Evolutionary conservation across 345 rosid genomes (phyloP).

Genomic region (Arabidopsis suecica): DNA sequence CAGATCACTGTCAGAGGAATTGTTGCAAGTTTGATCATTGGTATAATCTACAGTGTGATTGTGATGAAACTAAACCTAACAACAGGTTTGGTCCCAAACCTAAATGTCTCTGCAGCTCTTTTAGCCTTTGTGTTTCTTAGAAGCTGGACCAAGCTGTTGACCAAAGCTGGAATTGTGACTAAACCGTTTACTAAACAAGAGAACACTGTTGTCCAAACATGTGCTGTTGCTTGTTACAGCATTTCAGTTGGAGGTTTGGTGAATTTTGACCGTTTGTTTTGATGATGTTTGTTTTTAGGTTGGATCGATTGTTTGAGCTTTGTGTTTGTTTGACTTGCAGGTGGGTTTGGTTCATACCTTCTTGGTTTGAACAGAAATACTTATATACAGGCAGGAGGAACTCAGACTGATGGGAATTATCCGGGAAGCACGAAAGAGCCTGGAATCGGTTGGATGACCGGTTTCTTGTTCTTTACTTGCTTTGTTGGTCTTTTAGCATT

Average conservation of each 20-base stretch:
- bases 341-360: slow-evolving; percentile 95
- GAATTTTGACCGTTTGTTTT: background rate
- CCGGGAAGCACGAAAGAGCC: slow-evolving; percentile 80
- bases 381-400: slow-evolving; percentile 79
- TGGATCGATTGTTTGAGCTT: background rate
- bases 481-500: slow-evolving; percentile 88
- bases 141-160: slow-evolving; percentile 82
- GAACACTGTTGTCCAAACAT: slow-evolving; percentile 89
- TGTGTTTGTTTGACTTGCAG: slow-evolving; percentile 47
- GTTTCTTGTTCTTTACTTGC: slow-evolving; percentile 72
- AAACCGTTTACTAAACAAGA: slow-evolving; percentile 87
- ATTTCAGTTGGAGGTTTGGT: slow-evolving; percentile 78
- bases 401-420: slow-evolving; percentile 65
- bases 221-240: slow-evolving; percentile 94
- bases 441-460: slow-evolving; percentile 86
- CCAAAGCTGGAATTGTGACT: slow-evolving; percentile 65
- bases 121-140: slow-evolving; percentile 73
- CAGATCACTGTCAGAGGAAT: slow-evolving; percentile 84
- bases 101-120: slow-evolving; percentile 95
- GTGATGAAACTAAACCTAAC: slow-evolving; percentile 91
- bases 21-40: slow-evolving; percentile 70
- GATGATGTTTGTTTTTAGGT: background rate
- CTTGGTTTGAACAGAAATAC: slow-evolving; percentile 75
- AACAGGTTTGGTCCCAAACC: slow-evolving; percentile 92
- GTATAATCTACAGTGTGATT: slow-evolving; percentile 80